Evolutionary conservation across 306 rosid species (phyloP).

Genomic region (Acacia confusa): DNA sequence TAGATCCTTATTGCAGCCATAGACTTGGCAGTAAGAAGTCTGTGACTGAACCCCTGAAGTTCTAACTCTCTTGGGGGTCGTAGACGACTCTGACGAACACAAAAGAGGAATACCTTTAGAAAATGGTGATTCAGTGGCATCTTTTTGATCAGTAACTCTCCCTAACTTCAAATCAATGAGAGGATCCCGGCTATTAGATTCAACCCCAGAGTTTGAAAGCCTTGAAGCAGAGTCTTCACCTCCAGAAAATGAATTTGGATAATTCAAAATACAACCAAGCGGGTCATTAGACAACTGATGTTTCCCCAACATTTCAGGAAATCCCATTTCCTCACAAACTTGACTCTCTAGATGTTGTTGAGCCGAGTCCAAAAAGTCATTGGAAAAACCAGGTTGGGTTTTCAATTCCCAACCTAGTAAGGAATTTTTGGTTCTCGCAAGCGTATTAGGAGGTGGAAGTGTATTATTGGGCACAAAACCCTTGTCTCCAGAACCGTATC

Average conservation of each 20-base stretch:
- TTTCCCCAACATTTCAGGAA: conserved; percentile 55
- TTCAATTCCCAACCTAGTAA: conserved; percentile 63
- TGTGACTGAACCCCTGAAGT: conserved; percentile 49
- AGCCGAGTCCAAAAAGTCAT: conserved; percentile 33
- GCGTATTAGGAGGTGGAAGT: conserved; percentile 42
- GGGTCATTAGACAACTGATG: conserved; percentile 37
- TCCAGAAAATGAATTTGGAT: conserved; percentile 41
- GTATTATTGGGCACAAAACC: conserved; percentile 53
- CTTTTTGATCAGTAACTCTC: conserved; percentile 57
- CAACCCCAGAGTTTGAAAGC: conserved; percentile 57
- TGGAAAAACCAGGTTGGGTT: conserved; percentile 49
- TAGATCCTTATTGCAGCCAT: conserved; percentile 84
- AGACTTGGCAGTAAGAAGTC: conserved; percentile 67
- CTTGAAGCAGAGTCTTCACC: conserved; percentile 56
- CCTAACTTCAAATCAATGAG: conserved; percentile 80
- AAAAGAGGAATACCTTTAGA: conserved; percentile 42
- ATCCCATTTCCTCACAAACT: conserved; percentile 57
- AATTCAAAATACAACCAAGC: conserved; percentile 30
- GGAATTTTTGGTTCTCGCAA: conserved; percentile 45
- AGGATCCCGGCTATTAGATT: conserved; percentile 54
- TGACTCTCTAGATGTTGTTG: conserved; percentile 53
- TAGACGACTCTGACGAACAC: conserved; percentile 54
- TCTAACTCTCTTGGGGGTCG: conserved; percentile 55
- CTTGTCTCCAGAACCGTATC: conserved; percentile 56
- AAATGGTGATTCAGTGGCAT: conserved; percentile 35